Evolutionary conservation across 371 early-diverging fungal species (phyloP).

Genomic region (Vavraia culicis): DNA sequence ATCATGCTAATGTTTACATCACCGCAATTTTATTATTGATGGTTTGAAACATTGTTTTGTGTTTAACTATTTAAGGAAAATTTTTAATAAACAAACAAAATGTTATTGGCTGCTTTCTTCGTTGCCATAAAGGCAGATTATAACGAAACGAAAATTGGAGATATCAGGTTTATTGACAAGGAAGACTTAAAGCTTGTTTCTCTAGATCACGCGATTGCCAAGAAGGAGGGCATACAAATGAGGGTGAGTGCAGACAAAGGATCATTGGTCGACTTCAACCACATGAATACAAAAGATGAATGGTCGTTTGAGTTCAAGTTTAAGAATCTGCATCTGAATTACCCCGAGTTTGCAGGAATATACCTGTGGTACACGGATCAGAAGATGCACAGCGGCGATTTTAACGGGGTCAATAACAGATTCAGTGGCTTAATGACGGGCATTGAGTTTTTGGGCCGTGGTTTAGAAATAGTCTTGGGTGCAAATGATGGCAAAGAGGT

Average conservation of each 20-base stretch:
- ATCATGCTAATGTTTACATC: no score
- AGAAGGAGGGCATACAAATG: conserved; percentile 19
- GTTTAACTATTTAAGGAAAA: neutral
- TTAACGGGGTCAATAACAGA: conserved; percentile 29
- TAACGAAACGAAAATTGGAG: conserved; percentile 4
- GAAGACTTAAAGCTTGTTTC: neutral
- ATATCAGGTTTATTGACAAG: conserved; percentile 1
- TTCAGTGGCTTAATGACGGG: conserved; percentile 43
- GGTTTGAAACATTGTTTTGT: no score
- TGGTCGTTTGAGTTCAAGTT: conserved; percentile 40
- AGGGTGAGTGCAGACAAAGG: conserved; percentile 25
- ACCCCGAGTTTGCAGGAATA: conserved; percentile 37
- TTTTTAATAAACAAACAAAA: conserved; percentile 2
- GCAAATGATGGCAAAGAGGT: conserved; percentile 37
- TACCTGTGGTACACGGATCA: conserved; percentile 44
- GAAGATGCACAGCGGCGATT: conserved; percentile 26
- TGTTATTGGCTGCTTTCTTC: neutral
- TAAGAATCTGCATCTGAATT: conserved; percentile 22
- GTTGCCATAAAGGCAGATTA: neutral
- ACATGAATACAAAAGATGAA: conserved; percentile 34
- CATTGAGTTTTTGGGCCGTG: conserved; percentile 37
- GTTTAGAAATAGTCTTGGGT: conserved; percentile 33
- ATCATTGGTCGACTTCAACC: conserved; percentile 32
- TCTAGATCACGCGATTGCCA: conserved; percentile 4
- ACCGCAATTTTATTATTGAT: no score